Base-by-base conservation (phyloP, 305 asterid genomes). In the Fraxinus floribunda region DNA sequence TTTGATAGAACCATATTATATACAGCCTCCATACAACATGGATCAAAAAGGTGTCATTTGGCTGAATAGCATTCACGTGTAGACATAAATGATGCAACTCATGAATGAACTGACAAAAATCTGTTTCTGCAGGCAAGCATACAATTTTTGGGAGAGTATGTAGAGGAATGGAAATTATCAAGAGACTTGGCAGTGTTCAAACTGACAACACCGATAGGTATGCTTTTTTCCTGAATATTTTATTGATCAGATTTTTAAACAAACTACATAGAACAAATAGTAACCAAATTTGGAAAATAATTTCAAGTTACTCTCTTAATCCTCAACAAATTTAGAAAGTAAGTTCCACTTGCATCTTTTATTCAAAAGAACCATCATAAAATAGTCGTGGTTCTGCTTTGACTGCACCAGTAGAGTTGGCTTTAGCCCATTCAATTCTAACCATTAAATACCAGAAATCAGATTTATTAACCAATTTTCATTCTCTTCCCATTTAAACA, bases 181-280 rank as follows among this genome's bases (percentile, higher is more conserved):
- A 94, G 97, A 91, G 97, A 80, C 97, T 95, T 78, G 99, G 99
- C 87, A 95, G 94, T 80, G 98, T 95, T 85, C 99, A 94, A 89
- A 95, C 99, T 80, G 99, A 95, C 84, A 95, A 90, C 88, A 96
- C 98, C 0, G 97, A 93, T 83, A 86, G 97, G 98, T 94, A 84
- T 79, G 84, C 55, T 20, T 44, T 30, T 75, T 78, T 77, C 57
- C 73, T 35, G 18, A 13, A 66, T 39, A 22, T 46, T 20, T 79
- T 81, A 44, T 76, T 71, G 66, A 34, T 44, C 38, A 18, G 60
- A 18, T 74, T 35, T 79, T 11, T 62, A 20, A 74, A 44, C 34
- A 79, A 71, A 80, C 78, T 46, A 46, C 49, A 29, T 60, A 78
- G 70, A 35, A 29, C 1, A 22, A 39, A 20, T 62, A 32, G 30